Percentiles rank a stretch among this genome's conserved stretches.
phyloP scores from a whole-genome alignment of 345 rosid genomes.

The Citrus australasica region DNA sequence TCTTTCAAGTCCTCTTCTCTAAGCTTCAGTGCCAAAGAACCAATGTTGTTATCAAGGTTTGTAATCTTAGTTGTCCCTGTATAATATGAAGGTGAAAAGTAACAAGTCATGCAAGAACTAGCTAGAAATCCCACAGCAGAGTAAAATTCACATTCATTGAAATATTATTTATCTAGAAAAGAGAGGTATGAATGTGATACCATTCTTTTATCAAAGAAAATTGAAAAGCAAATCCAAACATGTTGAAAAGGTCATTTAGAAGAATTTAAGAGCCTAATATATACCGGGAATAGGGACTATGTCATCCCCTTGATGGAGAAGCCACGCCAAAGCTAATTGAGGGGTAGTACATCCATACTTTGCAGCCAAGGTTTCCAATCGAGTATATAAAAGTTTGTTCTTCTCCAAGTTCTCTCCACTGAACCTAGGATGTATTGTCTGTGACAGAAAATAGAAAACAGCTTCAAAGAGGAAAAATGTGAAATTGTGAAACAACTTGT shows the following conservation, averaged over 20 bases:
- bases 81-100: background rate
- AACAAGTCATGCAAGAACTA: background rate
- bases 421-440: slow-evolving; percentile 40
- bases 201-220: background rate
- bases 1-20: slow-evolving; percentile 33
- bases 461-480: too few species aligned
- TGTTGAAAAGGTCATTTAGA: background rate
- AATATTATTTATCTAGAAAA: background rate
- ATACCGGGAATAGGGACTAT: slow-evolving; percentile 48
- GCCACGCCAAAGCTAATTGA: slow-evolving; percentile 51
- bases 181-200: too few species aligned
- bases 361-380: slow-evolving; percentile 29
- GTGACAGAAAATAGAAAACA: background rate
- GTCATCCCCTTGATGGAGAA: slow-evolving; percentile 46
- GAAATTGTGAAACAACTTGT: background rate
- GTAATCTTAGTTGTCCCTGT: slow-evolving; percentile 46
- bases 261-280: background rate
- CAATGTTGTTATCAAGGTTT: slow-evolving; percentile 43
- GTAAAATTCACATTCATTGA: background rate
- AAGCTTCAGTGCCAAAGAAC: slow-evolving; percentile 34
- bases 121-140: background rate
- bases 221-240: background rate
- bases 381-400: slow-evolving; percentile 37
- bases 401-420: slow-evolving; percentile 37
- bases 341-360: slow-evolving; percentile 39